Evolutionary conservation across 2,329 filamentous ascomycete genomes (phyloP), one percentile per base, ranked within the genome.

Genomic region (Fonsecaea erecta): DNA sequence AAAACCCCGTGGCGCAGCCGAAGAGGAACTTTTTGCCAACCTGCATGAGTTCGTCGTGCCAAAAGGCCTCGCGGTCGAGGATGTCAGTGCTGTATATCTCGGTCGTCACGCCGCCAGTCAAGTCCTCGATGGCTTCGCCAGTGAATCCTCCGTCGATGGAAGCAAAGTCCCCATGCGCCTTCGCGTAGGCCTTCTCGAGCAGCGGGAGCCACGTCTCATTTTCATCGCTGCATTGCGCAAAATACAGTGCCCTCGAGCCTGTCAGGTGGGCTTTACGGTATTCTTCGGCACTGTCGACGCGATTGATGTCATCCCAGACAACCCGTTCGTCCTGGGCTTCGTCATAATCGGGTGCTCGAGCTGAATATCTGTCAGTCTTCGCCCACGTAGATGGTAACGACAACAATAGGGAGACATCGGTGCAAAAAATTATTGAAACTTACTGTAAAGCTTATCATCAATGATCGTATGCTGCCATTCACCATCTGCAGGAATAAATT

Each of bases 381-480:
- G 21, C 43, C 18, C 2, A n/a, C 4, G 16, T 40, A 11, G 37
- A 14, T 40, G 37, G 18, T 7, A 8, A n/a, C 14, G n/a, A n/a
- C n/a, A n/a, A n/a, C n/a, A n/a, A 6, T 16, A 40, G 3, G 3
- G 37, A n/a, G 3, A n/a, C 8, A 46, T 21, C 2, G 7, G 24
- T 5, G 2, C 6, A 3, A n/a, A 5, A 43, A 18, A 14, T 5
- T 12, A 18, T 18, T 21, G n/a, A 46, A 6, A 48, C 43, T 48
- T 48, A 48, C 43, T 84, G 75, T 91, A 96, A 2, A 97, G 83
- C 77, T 96, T 96, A 77, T 97, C 93, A 74, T 97, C 93, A 65
- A 97, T 88, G 67, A 97, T 93, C 64, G 91, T 93, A 71, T 93
- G 92, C 63, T 94, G 90, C 93, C 92, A 97, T 77, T 95, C 91